A percentile compares a stretch with the other conserved stretches of the same genome.
These are phyloP conservation scores for Cutaneotrichosporon sp. DNA, from an alignment of 1,284 basidiomycete genomes.

Conservation along the genomic window DNA sequence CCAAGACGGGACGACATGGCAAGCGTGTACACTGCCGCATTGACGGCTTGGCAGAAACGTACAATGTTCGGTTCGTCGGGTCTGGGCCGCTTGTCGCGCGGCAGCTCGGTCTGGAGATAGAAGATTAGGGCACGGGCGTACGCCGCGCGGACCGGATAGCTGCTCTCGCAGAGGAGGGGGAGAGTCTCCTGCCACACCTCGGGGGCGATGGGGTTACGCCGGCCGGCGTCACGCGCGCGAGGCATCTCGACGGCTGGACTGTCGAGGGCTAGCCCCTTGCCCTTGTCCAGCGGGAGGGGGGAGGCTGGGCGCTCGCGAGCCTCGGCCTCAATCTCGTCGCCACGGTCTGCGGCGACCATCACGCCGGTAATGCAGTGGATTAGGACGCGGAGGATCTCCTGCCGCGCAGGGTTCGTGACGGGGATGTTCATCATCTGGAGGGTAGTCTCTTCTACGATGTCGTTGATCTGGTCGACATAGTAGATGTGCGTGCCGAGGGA, in stretches of 20 bases:
- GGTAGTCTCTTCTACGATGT: slow-evolving; percentile 81
- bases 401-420: slow-evolving; percentile 57
- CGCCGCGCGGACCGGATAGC: slow-evolving; percentile 70
- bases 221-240: slow-evolving; percentile 34
- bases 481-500: slow-evolving; percentile 81
- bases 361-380: slow-evolving; percentile 45
- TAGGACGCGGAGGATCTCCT: slow-evolving; percentile 65
- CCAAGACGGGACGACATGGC: slow-evolving; percentile 66
- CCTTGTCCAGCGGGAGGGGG: slow-evolving; percentile 28
- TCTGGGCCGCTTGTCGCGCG: slow-evolving; percentile 43
- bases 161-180: slow-evolving; percentile 72
- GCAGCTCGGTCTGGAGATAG: slow-evolving; percentile 73
- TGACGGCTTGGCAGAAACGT: slow-evolving; percentile 71
- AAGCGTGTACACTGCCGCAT: slow-evolving; percentile 74
- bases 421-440: slow-evolving; percentile 62
- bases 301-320: slow-evolving; percentile 14
- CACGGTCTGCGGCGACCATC: slow-evolving; percentile 38
- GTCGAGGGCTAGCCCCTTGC: slow-evolving; percentile 38
- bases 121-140: slow-evolving; percentile 70
- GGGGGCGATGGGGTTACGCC: slow-evolving; percentile 70
- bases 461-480: slow-evolving; percentile 94
- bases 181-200: slow-evolving; percentile 88
- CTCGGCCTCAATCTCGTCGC: slow-evolving; percentile 38
- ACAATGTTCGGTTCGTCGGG: slow-evolving; percentile 33
- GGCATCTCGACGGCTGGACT: slow-evolving; percentile 31